phyloP scores from a whole-genome alignment of 2,329 filamentous ascomycete genomes.

The Cadophora gregata region DNA sequence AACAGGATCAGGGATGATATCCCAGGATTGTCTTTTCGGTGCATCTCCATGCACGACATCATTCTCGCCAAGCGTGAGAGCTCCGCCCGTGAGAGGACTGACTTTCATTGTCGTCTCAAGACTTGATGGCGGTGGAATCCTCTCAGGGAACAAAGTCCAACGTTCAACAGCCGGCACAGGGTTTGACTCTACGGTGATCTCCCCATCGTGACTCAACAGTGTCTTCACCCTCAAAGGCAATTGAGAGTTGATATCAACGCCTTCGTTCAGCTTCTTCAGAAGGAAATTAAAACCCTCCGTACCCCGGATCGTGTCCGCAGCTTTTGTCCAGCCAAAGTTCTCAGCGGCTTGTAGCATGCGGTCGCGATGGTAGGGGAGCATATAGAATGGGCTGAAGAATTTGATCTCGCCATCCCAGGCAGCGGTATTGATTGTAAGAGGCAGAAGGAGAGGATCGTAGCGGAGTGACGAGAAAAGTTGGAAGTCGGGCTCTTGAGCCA shows the following conservation, averaged over 20 bases:
- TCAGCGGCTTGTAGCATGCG: constrained; percentile 71
- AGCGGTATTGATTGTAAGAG: constrained; percentile 39
- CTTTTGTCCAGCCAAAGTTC: constrained; percentile 61
- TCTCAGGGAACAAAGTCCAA: constrained; percentile 62
- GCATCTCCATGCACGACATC: constrained; percentile 39
- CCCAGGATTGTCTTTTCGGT: constrained; percentile 46
- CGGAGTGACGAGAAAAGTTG: constrained; percentile 74
- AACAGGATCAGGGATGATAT: constrained; percentile 57
- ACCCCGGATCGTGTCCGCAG: constrained; percentile 53
- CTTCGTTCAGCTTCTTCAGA: constrained; percentile 46
- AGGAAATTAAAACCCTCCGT: constrained; percentile 53
- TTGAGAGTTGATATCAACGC: constrained; percentile 39
- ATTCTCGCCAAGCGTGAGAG: constrained; percentile 34
- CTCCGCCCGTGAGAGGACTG: constrained; percentile 41
- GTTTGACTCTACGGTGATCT: constrained; percentile 51
- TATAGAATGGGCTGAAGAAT: constrained; percentile 71
- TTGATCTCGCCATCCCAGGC: constrained; percentile 52
- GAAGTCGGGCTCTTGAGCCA: constrained; percentile 50
- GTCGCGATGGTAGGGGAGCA: constrained; percentile 79
- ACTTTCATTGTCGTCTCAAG: constrained; percentile 32
- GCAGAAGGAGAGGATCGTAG: constrained; percentile 65
- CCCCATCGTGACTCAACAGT: constrained; percentile 57
- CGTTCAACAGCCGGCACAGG: constrained; percentile 49
- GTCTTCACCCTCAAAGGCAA: constrained; percentile 59
- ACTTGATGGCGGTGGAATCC: constrained; percentile 55